Base-by-base conservation (phyloP, 225 moss, liverwort and hornwort species). In the Physcomitrium patens region DNA sequence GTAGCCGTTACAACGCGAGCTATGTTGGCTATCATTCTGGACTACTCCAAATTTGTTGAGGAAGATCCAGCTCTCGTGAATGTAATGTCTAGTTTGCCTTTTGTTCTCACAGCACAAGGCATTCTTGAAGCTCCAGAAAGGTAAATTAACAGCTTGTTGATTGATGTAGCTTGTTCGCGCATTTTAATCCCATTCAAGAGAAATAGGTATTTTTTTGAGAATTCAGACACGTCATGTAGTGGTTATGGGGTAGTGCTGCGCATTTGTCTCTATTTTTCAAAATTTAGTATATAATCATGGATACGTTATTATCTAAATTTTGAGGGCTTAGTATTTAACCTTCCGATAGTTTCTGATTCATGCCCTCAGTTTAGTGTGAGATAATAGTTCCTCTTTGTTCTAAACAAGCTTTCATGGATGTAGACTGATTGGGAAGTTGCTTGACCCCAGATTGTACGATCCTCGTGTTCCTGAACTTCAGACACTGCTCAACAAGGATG, bases 401-500 rank as follows among this genome's bases (percentile, higher is more conserved):
- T 24, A 54, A 44, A 64, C 26, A 54, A 43, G 23, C 16, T 54
- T 64, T 59, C 11, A 59, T 49, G 49, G 49, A 76, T 67, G 27
- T 14, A 45, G 12, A 69, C 61, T 74, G 59, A 76, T 46, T 41
- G 12, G 60, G 26, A 28, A 58, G 12, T 70, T 53, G 46, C 19
- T 70, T 55, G 73, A 70, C 60, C 45, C 45, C 88, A 94, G 91
- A 71, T 86, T 94, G 89, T 91, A 94, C 51, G 94, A 94, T 70
- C 94, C 94, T 65, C 85, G 94, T 62, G 82, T 94, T 52, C 84
- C 82, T 26, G 94, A 94, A 82, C 85, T 94, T 55, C 88, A 90
- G 71, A 89, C 91, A 13, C 77, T 94, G 14, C 87, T 94, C 37
- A 94, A 90, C 82, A 91, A 91, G 76, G 90, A 91, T 65, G 83